Base-by-base conservation (phyloP, 1,284 basidiomycete species). In the Melampsora occidentalis region DNA sequence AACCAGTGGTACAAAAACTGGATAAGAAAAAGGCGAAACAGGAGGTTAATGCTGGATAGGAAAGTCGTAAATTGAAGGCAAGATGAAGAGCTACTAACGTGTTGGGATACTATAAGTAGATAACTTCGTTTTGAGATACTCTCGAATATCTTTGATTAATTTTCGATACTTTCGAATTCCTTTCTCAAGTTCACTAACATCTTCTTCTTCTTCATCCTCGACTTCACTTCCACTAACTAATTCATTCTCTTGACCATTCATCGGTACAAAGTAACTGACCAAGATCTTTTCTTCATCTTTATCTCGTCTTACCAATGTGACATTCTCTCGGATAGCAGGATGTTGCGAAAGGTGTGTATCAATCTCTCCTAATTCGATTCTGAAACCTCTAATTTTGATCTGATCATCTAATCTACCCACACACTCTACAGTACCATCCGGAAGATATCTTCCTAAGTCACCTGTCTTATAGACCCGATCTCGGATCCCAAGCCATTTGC, bases 251-350 rank as follows among this genome's bases (percentile, higher is more conserved):
- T 39, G 63, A 69, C 9, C 66, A 48, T 39, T 65, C 51, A 89
- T 87, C 20, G 96, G 97, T n/a, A 99, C 97, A 82, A 99, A 95
- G 85, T 99, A 99, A 81, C 92, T 93, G 76, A 99, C 92, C 16
- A 99, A 89, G 46, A 98, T 95, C 86, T 99, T 99, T 85, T 99
- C 97, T 84, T 99, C 97, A 84, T 99, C 94, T 86, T 99, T 99
- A 86, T 99, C 96, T 83, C 97, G 87, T 81, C 97, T 86, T 33
- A 99, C 95, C 66, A 99, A 87, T 1, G 97, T 99, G 70, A 99
- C 94, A 82, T 99, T 99, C 85, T 98, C 97, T 14, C 96, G 87
- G 2, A 99, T 90, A 25, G 94, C 88, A 6, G 93, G 91, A 83
- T 99, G 96, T 81, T 94, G 90, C 80, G 91, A 93, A 53, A 99